These are phyloP conservation scores for Anastatica hierochuntica DNA, from an alignment of 345 rosid species.

Conservation along the genomic window DNA sequence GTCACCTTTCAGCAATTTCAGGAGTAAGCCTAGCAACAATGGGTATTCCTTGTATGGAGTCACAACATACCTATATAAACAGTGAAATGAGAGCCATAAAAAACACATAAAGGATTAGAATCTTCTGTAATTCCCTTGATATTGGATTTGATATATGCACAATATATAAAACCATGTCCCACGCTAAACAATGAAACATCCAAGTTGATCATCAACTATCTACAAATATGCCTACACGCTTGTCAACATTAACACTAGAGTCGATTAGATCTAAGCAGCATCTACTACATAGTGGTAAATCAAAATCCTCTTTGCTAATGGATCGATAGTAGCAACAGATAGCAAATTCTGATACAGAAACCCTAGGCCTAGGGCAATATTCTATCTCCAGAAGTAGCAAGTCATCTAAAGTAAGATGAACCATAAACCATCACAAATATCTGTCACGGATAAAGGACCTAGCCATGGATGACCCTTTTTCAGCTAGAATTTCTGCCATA, in stretches of 20 bases:
- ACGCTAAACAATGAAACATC: constrained; percentile 9
- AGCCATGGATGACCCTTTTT: not conserved
- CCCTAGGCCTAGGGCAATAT: not conserved
- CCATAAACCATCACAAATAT: constrained; percentile 9
- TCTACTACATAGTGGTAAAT: not conserved
- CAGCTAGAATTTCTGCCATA: constrained; percentile 3
- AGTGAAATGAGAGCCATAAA: constrained; percentile 13
- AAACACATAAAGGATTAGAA: not conserved
- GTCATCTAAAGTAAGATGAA: constrained; percentile 1
- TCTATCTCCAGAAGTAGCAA: not conserved
- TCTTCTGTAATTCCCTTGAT: constrained; percentile 5
- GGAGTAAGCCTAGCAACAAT: constrained; percentile 78
- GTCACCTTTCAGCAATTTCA: constrained; percentile 95
- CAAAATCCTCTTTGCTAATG: not conserved
- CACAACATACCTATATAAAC: constrained; percentile 66
- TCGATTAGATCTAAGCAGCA: constrained; percentile 6
- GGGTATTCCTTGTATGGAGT: constrained; percentile 94
- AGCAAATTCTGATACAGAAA: constrained; percentile 3
- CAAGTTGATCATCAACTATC: constrained; percentile 15
- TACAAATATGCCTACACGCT: constrained; percentile 6
- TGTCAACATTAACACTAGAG: constrained; percentile 1
- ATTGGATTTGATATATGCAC: constrained; percentile 1
- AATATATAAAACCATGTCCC: constrained; percentile 9
- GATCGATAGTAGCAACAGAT: not conserved
- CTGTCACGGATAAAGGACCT: not conserved